These are phyloP conservation scores for Papiliotrema flavescens DNA, from an alignment of 1,284 basidiomycete species.

Conservation along the genomic window DNA sequence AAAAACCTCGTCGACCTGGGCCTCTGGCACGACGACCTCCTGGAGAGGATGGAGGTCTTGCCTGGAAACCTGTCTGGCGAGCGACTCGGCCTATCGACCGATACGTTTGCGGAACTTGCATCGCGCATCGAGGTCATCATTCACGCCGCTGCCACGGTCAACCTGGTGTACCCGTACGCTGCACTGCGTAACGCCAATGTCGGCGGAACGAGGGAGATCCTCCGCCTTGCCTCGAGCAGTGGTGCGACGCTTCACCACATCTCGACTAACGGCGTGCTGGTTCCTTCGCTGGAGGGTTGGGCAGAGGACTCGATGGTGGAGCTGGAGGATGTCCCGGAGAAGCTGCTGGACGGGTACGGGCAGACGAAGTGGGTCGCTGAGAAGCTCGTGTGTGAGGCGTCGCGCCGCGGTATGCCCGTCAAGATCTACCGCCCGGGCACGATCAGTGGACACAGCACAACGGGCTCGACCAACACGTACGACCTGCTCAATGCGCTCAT, in stretches of 20 bases:
- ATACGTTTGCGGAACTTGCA: slow-evolving; percentile 30
- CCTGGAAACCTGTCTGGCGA: slow-evolving; percentile 36
- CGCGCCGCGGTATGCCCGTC: slow-evolving; percentile 36
- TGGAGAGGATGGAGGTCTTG: slow-evolving; percentile 38
- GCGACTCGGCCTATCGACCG: slow-evolving; percentile 29
- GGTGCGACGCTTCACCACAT: slow-evolving; percentile 42
- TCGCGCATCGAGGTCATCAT: slow-evolving; percentile 34
- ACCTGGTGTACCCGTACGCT: slow-evolving; percentile 45
- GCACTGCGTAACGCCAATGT: slow-evolving; percentile 41
- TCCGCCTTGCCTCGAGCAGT: slow-evolving; percentile 39
- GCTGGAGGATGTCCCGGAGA: slow-evolving; percentile 34
- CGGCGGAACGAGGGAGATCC: slow-evolving; percentile 43
- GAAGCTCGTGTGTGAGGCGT: slow-evolving; percentile 36
- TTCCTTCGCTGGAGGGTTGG: slow-evolving; percentile 35
- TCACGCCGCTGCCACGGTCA: slow-evolving; percentile 42
- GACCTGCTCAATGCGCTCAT: slow-evolving; percentile 39
- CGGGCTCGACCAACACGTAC: slow-evolving; percentile 39
- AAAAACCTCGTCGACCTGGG: slow-evolving; percentile 43
- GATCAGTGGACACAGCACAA: slow-evolving; percentile 37
- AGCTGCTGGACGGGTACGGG: slow-evolving; percentile 44
- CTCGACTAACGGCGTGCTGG: slow-evolving; percentile 46
- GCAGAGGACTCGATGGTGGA: slow-evolving; percentile 29
- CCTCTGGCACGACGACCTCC: slow-evolving; percentile 36
- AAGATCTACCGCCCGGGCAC: slow-evolving; percentile 43
- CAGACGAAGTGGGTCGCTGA: slow-evolving; percentile 49